A percentile compares a stretch with the other conserved stretches of the same genome.
Conservation (phyloP, 352 stramenopile species). For the Globisporangium solare region DNA sequence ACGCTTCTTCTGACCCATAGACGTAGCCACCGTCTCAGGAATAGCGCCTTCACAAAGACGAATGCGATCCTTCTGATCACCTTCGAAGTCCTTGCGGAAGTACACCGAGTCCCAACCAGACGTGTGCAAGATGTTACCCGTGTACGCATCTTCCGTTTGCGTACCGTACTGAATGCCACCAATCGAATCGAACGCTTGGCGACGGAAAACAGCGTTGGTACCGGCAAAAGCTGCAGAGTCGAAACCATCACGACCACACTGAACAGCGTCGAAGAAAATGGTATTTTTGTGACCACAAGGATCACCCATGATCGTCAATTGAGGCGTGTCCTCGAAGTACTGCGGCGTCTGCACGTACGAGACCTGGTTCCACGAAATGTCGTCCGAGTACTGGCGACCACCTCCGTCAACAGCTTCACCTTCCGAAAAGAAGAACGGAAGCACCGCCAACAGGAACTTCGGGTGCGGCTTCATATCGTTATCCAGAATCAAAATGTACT, state of each 20-base stretch:
- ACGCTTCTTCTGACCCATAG: slow-evolving; percentile 85
- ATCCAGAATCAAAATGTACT: slow-evolving; percentile 90
- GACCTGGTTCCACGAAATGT: slow-evolving; percentile 89
- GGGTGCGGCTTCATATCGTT: slow-evolving; percentile 91
- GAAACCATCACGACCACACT: slow-evolving; percentile 85
- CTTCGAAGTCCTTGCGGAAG: slow-evolving; percentile 90
- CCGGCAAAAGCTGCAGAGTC: slow-evolving; percentile 85
- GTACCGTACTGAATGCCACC: slow-evolving; percentile 88
- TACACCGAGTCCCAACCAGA: slow-evolving; percentile 85
- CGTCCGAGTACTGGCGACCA: slow-evolving; percentile 83
- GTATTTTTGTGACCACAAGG: slow-evolving; percentile 88
- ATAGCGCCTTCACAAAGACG: slow-evolving; percentile 80
- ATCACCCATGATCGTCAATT: slow-evolving; percentile 83
- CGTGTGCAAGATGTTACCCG: slow-evolving; percentile 80
- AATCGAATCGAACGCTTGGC: slow-evolving; percentile 86
- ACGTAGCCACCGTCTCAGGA: slow-evolving; percentile 79
- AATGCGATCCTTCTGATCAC: slow-evolving; percentile 81
- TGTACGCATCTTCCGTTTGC: slow-evolving; percentile 89
- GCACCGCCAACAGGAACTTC: slow-evolving; percentile 81
- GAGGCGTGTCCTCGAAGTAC: slow-evolving; percentile 87
- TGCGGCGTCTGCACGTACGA: slow-evolving; percentile 88
- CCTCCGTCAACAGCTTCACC: slow-evolving; percentile 79
- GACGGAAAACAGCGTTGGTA: slow-evolving; percentile 88
- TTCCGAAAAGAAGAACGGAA: slow-evolving; percentile 89
- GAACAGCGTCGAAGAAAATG: slow-evolving; percentile 89